Evolutionary conservation across 2,329 filamentous ascomycete species (phyloP).

Genomic region (Fusarium cicatricum): DNA sequence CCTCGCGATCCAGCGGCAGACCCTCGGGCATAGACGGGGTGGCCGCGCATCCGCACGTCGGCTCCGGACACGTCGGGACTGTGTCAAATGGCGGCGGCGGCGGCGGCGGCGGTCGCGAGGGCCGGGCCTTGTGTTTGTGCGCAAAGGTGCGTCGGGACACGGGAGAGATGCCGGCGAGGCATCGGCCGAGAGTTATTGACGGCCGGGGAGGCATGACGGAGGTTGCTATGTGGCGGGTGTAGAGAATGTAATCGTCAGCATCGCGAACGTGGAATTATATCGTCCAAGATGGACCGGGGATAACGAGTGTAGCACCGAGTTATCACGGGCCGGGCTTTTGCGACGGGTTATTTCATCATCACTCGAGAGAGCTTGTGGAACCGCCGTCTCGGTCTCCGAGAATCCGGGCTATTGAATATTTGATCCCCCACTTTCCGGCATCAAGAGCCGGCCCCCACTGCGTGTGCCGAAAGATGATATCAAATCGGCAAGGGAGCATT

Average conservation of each 20-base stretch:
- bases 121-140: constrained; percentile 25
- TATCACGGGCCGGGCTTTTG: constrained; percentile 27
- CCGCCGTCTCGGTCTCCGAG: constrained; percentile 36
- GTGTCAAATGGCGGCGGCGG: constrained; percentile 52
- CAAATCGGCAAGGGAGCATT: constrained; percentile 24
- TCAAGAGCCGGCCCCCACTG: constrained; percentile 24
- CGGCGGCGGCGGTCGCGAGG: constrained; percentile 27
- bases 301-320: constrained; percentile 11
- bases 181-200: constrained; percentile 20
- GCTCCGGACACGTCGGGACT: constrained; percentile 71
- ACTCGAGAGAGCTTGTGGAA: constrained; percentile 7
- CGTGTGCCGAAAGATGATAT: constrained; percentile 7
- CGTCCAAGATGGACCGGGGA: background rate
- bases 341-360: constrained; percentile 21
- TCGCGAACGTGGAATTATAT: background rate
- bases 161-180: constrained; percentile 13
- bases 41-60: constrained; percentile 78
- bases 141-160: constrained; percentile 22
- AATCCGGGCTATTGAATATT: constrained; percentile 2
- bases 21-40: constrained; percentile 70
- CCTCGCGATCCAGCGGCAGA: constrained; percentile 77
- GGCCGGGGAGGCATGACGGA: constrained; percentile 28
- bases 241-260: background rate
- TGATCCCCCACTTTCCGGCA: constrained; percentile 37
- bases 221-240: background rate